Evolutionary conservation across 306 rosid genomes (phyloP).

Genomic region (Pterocarpus macrocarpus): DNA sequence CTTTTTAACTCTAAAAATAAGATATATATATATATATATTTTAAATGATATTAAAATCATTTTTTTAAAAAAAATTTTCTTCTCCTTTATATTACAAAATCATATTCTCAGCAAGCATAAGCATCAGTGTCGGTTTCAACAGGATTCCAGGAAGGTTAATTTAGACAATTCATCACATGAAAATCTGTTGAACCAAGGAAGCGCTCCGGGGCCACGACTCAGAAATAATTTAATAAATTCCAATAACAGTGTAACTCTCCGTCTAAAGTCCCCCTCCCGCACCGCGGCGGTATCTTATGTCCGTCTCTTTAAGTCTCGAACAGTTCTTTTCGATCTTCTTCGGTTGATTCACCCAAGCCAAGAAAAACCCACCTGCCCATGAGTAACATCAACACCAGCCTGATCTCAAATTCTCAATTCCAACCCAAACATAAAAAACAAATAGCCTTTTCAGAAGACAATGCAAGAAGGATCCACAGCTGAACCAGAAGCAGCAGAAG

Average conservation of each 20-base stretch:
- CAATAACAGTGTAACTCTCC: neutral
- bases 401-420: neutral
- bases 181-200: neutral
- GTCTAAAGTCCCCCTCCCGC: neutral
- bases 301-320: neutral
- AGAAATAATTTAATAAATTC: neutral
- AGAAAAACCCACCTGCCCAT: slow-evolving; percentile 6
- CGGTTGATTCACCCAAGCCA: neutral
- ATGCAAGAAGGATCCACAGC: slow-evolving; percentile 68
- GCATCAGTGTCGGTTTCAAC: neutral
- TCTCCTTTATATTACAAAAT: neutral
- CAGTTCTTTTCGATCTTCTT: neutral
- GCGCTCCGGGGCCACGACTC: neutral
- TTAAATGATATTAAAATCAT: no score
- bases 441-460: slow-evolving; percentile 46
- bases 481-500: slow-evolving; percentile 61
- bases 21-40: neutral
- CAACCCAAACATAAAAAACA: neutral
- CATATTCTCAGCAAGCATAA: neutral
- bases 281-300: neutral
- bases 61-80: no score
- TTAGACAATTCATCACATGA: slow-evolving; percentile 29
- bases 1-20: no score
- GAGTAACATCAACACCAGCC: neutral
- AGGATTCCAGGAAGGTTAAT: slow-evolving; percentile 35